phyloP scores from a whole-genome alignment of 495 filamentous ascomycete genomes.

The Penicillium silybi region DNA sequence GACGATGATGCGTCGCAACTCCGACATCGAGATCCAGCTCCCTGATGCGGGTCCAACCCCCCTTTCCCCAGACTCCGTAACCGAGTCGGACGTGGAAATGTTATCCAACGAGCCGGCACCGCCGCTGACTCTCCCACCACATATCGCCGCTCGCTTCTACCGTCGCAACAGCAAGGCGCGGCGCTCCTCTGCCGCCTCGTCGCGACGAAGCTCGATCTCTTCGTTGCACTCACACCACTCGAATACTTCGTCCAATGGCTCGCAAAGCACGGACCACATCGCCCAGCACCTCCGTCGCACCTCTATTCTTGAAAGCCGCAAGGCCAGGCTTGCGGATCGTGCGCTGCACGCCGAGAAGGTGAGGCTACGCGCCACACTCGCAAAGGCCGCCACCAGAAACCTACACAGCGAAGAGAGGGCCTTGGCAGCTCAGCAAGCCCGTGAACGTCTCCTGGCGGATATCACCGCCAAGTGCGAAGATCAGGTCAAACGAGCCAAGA shows the following conservation, averaged over 20 bases:
- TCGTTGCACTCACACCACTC: slow-evolving; percentile 76
- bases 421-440: slow-evolving; percentile 82
- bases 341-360: slow-evolving; percentile 96
- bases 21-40: slow-evolving; percentile 45
- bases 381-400: slow-evolving; percentile 70
- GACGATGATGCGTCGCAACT: slow-evolving; percentile 47
- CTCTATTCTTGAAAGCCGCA: slow-evolving; percentile 88
- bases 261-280: slow-evolving; percentile 73
- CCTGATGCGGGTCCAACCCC: slow-evolving; percentile 36
- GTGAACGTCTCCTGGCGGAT: slow-evolving; percentile 87
- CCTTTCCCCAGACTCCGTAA: slow-evolving; percentile 25
- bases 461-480: slow-evolving; percentile 92
- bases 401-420: slow-evolving; percentile 71
- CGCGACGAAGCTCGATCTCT: slow-evolving; percentile 84
- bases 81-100: slow-evolving; percentile 42
- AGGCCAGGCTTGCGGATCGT: slow-evolving; percentile 86
- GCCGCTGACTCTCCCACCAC: slow-evolving; percentile 65
- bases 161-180: slow-evolving; percentile 64
- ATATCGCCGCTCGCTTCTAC: slow-evolving; percentile 84
- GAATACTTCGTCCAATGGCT: slow-evolving; percentile 57
- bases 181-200: slow-evolving; percentile 80
- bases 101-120: slow-evolving; percentile 39
- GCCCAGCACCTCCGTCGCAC: slow-evolving; percentile 88
- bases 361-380: slow-evolving; percentile 80
- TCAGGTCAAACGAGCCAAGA: slow-evolving; percentile 91